Base-by-base conservation (phyloP, 176 grass and related monocot genomes). In the Hordeum vulgare region DNA sequence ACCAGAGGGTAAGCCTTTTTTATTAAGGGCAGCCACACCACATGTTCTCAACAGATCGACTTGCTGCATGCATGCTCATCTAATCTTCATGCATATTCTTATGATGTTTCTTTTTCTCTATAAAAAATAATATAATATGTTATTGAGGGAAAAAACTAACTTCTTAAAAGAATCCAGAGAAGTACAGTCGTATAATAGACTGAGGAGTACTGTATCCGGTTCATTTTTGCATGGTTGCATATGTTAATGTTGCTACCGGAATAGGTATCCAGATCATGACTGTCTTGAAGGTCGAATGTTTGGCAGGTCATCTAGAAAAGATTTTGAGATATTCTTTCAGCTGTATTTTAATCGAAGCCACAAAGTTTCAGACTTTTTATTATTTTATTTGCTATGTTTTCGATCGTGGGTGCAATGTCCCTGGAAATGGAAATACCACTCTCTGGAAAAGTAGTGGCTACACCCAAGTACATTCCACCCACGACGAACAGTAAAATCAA, bases 1-100 rank as follows among this genome's bases (percentile, higher is more conserved):
- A 95, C 73, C 86, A 85, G 80, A 90, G 83, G 96, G 96, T 98
- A 91, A 59, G 28, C 9, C 44, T 63, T 82, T 51, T 85, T 69
- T 3, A 1, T 34, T 66, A 66, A 47, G 61, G 18, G 47, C n/a
- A 68, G 11, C 24, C 12, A 51, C 47, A 78, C 9, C 61, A 39
- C 47, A 78, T 62, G 24, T 83, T 62, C 58, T 81, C 44, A 37
- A 29, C 47, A 76, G 27, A 69, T 71, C 17, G 67, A 53, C 28
- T 62, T 85, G 20, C 51, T 54, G 23, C 51, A 53, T 69, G 17
- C 53, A 56, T 56, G 53, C 18, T 56, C 53, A 21, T 56, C 7
- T 56, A 56, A 56, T 21, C 53, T 56, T 56, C 53, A 56, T 56
- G 53, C 53, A 56, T 56, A 54, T 54, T 54, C 18, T 54, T 21